These are phyloP conservation scores for Cenchrus purpureus DNA, from an alignment of 176 grass and related monocot genomes.

Conservation along the genomic window DNA sequence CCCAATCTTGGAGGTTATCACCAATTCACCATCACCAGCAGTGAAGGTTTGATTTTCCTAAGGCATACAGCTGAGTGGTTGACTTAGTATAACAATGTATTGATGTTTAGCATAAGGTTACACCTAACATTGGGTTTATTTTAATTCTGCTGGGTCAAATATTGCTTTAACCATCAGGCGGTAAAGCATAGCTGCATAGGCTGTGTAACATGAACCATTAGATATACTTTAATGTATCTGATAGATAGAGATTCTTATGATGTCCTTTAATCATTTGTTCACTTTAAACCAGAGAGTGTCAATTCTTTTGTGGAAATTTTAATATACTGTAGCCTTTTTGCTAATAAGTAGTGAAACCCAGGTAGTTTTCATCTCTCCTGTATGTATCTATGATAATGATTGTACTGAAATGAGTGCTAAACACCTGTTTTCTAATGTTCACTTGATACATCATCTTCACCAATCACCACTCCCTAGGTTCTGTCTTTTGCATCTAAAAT, in stretches of 20 bases:
- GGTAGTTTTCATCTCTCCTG: not conserved
- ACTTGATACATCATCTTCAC: not conserved
- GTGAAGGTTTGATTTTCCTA: constrained; percentile 28
- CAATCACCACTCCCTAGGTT: not conserved
- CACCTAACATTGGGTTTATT: not conserved
- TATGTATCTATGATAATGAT: not conserved
- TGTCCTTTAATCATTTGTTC: not conserved
- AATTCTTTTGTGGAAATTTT: not conserved
- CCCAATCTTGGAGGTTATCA: not conserved
- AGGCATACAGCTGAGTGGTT: not conserved
- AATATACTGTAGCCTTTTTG: not conserved
- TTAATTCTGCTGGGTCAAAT: not conserved
- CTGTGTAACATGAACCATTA: not conserved
- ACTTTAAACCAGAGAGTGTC: not conserved
- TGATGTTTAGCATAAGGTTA: not conserved
- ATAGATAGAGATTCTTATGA: not conserved
- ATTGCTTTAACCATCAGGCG: not conserved
- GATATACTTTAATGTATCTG: not conserved
- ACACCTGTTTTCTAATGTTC: not conserved
- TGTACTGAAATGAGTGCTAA: not conserved
- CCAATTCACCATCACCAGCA: not conserved
- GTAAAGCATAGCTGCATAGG: not conserved
- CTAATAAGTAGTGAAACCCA: not conserved
- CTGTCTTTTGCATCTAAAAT: not conserved
- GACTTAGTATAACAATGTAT: not conserved